Base-by-base conservation (phyloP, 83 land plant genomes). In the Picea abies region DNA sequence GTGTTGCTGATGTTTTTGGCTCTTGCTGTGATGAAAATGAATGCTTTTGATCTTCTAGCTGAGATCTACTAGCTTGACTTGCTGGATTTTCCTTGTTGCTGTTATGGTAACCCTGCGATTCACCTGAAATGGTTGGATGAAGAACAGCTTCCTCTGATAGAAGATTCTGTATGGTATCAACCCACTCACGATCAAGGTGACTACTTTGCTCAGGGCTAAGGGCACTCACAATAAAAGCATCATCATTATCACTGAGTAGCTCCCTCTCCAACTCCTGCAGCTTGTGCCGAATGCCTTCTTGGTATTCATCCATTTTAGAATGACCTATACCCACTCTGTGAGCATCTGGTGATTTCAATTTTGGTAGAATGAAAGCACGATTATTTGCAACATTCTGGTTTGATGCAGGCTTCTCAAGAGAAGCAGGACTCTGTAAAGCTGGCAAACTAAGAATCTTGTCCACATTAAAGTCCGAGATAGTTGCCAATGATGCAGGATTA, bases 241-340 rank as follows among this genome's bases (percentile, higher is more conserved):
- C 91, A 63, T 91, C 91, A 67, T 87, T 87, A 78, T 91, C 93
- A 61, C 78, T 83, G 17, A 91, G 67, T 14, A 91, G 83, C 80
- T 84, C 85, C 62, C 87, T 85, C 79, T 89, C 91, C 73, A 91
- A 75, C 83, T 91, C 93, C 62, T 84, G 91, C 7, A 91, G 80
- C 84, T 32, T 85, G 79, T 81, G 63, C 63, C 73, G 26, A 4
- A 75, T 75, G 29, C 78, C 78, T 75, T 75, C 78, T 75, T 75
- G 78, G 60, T 49, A 52, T 49, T 75, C 78, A 49, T 44, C 29
- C 29, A 49, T 47, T 47, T 75, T 75, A 44, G 60, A 17, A 47
- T 15, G 12, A 75, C 16, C 78, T 49, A 47, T n/a, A 49, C 32
- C 26, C 32, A 41, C 60, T 47, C 7, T 75, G 17, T 17, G 60